Base-by-base conservation (phyloP, 2,329 filamentous ascomycete species). In the Dothideomycetes sp. region DNA sequence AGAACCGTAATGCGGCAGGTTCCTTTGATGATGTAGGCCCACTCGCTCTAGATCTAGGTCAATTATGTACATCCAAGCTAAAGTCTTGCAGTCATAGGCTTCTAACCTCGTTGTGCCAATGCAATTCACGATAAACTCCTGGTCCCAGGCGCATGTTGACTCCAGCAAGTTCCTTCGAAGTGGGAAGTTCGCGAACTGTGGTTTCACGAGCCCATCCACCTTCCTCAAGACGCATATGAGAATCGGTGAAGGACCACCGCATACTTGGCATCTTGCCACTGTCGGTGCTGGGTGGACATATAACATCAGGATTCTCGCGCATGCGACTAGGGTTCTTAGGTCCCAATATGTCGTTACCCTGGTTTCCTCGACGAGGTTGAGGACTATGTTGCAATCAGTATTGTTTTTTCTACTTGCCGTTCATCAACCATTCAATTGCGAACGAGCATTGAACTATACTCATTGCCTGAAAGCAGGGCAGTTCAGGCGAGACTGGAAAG, bases 31-130 rank as follows among this genome's bases (percentile, higher is more conserved):
- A 43, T 28, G 19, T 32, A 20, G 1, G 37, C 22, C 40, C 40
- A 43, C 24, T 43, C 40, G n/a, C n/a, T n/a, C n/a, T n/a, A n/a
- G n/a, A n/a, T n/a, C n/a, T n/a, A n/a, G n/a, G n/a, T n/a, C n/a
- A n/a, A n/a, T n/a, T n/a, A n/a, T 10, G 3, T 1, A 17, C 11
- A 45, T 22, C 32, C 80, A n/a, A n/a, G n/a, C n/a, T n/a, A n/a
- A n/a, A n/a, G n/a, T n/a, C n/a, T n/a, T n/a, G 82, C 82, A 86
- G 54, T 87, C 82, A n/a, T n/a, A n/a, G n/a, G n/a, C n/a, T n/a
- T n/a, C n/a, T n/a, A 25, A 80, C 81, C 57, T 84, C 79, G 51
- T 82, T 84, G 65, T 87, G 82, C 82, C 82, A 87, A 55, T 87
- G 82, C 7, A 87, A 68, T 57, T 87, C 82, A 19, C 82, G 78